These are phyloP conservation scores for Sarcodon sp. DNA, from an alignment of 768 basidiomycete species.

Conservation along the genomic window DNA sequence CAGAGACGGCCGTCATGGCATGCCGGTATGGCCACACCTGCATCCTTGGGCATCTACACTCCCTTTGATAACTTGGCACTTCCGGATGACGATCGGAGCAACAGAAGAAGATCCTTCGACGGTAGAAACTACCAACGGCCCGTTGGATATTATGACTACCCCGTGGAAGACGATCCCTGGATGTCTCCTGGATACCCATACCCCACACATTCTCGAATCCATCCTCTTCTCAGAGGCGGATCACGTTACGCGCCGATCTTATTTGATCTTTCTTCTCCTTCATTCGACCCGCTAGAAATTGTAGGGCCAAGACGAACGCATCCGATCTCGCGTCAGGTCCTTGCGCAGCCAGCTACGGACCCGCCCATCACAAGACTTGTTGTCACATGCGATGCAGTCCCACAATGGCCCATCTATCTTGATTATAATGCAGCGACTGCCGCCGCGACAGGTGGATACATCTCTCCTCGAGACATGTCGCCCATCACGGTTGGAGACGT, in stretches of 20 bases:
- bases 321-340: constrained; percentile 29
- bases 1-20: constrained; percentile 15
- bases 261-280: constrained; percentile 41
- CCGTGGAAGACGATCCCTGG: not conserved
- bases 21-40: constrained; percentile 8
- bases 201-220: constrained; percentile 13
- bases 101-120: constrained; percentile 12
- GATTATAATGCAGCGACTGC: constrained; percentile 13
- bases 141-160: constrained; percentile 1
- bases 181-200: constrained; percentile 6
- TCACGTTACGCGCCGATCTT: constrained; percentile 28
- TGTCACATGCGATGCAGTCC: constrained; percentile 43
- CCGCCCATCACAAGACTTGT: constrained; percentile 40
- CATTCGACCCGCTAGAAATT: constrained; percentile 30
- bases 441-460: constrained; percentile 6
- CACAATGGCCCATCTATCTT: constrained; percentile 51
- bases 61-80: constrained; percentile 4
- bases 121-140: constrained; percentile 10
- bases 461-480: constrained; percentile 16
- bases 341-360: constrained; percentile 39
- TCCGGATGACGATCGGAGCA: constrained; percentile 6
- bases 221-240: constrained; percentile 45
- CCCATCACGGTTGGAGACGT: constrained; percentile 48
- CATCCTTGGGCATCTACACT: constrained; percentile 1
- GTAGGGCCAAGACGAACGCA: constrained; percentile 24